Conservation (phyloP, 345 rosid genomes). For the Arabidopsis suecica region DNA sequence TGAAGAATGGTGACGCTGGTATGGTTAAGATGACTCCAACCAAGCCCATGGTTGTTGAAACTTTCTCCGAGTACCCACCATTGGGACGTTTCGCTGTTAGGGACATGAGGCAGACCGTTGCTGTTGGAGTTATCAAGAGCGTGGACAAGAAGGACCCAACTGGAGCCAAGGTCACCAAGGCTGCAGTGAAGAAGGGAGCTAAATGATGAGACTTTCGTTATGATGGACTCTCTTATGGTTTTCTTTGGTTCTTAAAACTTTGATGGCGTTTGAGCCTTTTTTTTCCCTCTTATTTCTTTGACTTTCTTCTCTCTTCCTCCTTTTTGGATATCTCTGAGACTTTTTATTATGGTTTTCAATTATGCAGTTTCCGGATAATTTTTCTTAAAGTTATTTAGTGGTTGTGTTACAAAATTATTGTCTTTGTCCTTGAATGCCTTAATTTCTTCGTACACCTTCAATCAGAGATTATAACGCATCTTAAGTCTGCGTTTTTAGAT, state of each 20-base stretch:
- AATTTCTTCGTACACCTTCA: too few species aligned
- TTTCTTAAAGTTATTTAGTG: background rate
- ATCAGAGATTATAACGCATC: too few species aligned
- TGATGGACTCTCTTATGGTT: background rate
- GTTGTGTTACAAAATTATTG: background rate
- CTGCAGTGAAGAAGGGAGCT: conserved; percentile 84
- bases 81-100: conserved; percentile 91
- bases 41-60: conserved; percentile 95
- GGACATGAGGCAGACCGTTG: conserved; percentile 94
- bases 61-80: conserved; percentile 80
- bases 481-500: too few species aligned
- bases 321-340: conserved; percentile 33
- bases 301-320: conserved; percentile 20
- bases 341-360: conserved; percentile 24
- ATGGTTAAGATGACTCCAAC: conserved; percentile 72
- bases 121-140: conserved; percentile 83
- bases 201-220: conserved; percentile 55
- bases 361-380: conserved; percentile 32
- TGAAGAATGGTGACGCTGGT: conserved; percentile 75
- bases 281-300: background rate
- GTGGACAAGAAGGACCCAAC: conserved; percentile 88
- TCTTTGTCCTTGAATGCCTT: background rate
- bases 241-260: conserved; percentile 5
- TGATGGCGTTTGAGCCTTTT: conserved; percentile 43
- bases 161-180: conserved; percentile 86